A percentile compares a stretch with the other conserved stretches of the same genome.
Conservation (phyloP, 2,329 filamentous ascomycete genomes). For the Hypoxylon sp. region DNA sequence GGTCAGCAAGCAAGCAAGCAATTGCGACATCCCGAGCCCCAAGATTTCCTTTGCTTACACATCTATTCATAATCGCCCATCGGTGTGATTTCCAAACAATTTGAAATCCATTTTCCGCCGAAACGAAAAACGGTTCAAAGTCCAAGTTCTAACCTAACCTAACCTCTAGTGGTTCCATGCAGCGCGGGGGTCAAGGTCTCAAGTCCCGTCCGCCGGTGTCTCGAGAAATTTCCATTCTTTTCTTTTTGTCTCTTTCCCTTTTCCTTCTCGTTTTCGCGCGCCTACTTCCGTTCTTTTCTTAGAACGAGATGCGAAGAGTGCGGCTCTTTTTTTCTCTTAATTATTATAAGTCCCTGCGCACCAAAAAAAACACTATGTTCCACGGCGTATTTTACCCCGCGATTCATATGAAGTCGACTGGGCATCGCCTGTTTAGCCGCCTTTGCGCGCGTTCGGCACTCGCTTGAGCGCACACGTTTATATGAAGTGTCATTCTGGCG, state of each 20-base stretch:
- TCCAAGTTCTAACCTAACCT: neutral
- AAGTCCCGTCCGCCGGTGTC: neutral
- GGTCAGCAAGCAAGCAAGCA: slow-evolving; percentile 12
- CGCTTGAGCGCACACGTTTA: slow-evolving; percentile 28
- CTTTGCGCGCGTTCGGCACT: slow-evolving; percentile 44
- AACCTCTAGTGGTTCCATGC: neutral
- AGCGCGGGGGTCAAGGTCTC: neutral
- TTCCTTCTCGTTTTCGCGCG: neutral
- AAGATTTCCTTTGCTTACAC: slow-evolving; percentile 47
- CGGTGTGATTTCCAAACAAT: slow-evolving; percentile 42
- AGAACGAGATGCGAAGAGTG: slow-evolving; percentile 20
- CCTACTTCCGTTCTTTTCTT: slow-evolving; percentile 27
- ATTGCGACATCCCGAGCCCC: slow-evolving; percentile 25
- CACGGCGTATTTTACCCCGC: slow-evolving; percentile 39
- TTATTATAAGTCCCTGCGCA: neutral
- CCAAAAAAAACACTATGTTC: slow-evolving; percentile 17
- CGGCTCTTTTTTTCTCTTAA: slow-evolving; percentile 39
- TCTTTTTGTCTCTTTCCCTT: neutral
- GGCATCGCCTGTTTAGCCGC: slow-evolving; percentile 41
- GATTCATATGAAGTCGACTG: slow-evolving; percentile 36
- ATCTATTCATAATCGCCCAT: slow-evolving; percentile 49
- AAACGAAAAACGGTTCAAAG: too few species aligned
- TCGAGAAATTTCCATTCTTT: neutral
- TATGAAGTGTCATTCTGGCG: slow-evolving; percentile 18
- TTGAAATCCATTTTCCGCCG: slow-evolving; percentile 37